These are phyloP conservation scores for Anthoceros angustus DNA, from an alignment of 225 moss, liverwort and hornwort genomes.

Conservation along the genomic window DNA sequence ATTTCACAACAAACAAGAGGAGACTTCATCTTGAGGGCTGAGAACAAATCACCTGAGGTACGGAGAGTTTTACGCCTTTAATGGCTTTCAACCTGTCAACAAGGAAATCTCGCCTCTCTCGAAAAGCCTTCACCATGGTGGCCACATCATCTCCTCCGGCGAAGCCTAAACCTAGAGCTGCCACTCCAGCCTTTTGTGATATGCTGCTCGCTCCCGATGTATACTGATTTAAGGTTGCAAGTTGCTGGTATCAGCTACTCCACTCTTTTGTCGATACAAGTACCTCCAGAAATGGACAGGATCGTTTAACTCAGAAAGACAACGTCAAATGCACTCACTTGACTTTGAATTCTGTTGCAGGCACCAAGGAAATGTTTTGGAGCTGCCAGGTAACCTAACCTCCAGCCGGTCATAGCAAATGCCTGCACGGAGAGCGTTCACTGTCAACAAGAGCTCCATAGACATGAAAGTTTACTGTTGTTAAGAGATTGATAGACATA, in stretches of 20 bases:
- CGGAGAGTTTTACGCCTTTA: conserved; percentile 73
- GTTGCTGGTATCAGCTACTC: not conserved
- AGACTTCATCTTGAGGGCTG: not conserved
- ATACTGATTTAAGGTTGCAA: conserved; percentile 25
- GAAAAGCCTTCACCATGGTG: conserved; percentile 73
- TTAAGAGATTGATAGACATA: not conserved
- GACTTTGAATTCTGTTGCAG: conserved; percentile 89
- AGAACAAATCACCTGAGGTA: conserved; percentile 45
- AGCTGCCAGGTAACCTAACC: conserved; percentile 87
- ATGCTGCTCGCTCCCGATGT: conserved; percentile 98
- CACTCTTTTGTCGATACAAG: not conserved
- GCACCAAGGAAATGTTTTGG: conserved; percentile 84
- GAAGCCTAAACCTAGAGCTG: conserved; percentile 72
- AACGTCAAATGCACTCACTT: conserved; percentile 26
- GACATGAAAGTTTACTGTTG: not conserved
- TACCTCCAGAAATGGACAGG: not conserved
- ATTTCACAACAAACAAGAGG: not conserved
- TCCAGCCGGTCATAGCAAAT: conserved; percentile 99
- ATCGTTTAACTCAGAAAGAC: not conserved
- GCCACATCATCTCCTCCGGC: conserved; percentile 81
- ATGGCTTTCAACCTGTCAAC: conserved; percentile 60
- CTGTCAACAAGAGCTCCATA: not conserved
- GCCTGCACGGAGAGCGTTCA: conserved; percentile 27
- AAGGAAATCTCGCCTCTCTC: conserved; percentile 71
- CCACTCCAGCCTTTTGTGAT: conserved; percentile 87